phyloP scores from a whole-genome alignment of 2,329 filamentous ascomycete species.

The Anisogramma anomala region DNA sequence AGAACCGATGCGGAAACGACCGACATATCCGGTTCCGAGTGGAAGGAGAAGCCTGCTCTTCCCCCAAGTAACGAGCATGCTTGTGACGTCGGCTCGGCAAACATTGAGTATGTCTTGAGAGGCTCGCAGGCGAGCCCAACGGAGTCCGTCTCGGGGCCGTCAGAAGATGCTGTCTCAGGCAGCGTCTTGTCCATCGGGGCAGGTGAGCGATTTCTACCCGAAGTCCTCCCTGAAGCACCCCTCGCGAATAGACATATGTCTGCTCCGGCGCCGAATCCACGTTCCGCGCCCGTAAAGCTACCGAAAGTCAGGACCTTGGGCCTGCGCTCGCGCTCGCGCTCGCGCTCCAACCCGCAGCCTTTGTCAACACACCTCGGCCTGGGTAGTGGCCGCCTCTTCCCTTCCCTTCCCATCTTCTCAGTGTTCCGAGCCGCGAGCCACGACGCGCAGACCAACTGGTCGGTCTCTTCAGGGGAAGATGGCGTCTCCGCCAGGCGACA shows the following conservation, averaged over 20 bases:
- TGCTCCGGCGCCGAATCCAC: not conserved
- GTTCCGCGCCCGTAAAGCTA: not conserved
- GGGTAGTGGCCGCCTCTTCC: not conserved
- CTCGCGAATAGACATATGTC: not conserved
- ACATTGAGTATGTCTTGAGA: not conserved
- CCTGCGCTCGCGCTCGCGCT: not conserved
- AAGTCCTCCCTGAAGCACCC: not conserved
- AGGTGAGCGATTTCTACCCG: no score
- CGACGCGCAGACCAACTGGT: constrained; percentile 2
- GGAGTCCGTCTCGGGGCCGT: no score
- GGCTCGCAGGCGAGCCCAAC: no score
- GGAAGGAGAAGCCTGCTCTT: not conserved
- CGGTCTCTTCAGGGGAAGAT: constrained; percentile 17
- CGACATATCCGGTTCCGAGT: not conserved
- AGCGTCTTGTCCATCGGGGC: no score
- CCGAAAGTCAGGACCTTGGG: not conserved
- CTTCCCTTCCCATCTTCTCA: constrained; percentile 2
- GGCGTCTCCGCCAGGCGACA: constrained; percentile 5
- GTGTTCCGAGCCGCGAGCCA: not conserved
- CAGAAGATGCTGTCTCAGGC: no score
- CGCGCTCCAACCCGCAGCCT: not conserved
- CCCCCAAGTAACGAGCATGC: not conserved
- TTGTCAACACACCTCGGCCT: not conserved
- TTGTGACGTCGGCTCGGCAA: not conserved
- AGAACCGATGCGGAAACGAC: not conserved